Evolutionary conservation across 163 green algal species (phyloP).

Genomic region (Prototheca stagnorum): DNA sequence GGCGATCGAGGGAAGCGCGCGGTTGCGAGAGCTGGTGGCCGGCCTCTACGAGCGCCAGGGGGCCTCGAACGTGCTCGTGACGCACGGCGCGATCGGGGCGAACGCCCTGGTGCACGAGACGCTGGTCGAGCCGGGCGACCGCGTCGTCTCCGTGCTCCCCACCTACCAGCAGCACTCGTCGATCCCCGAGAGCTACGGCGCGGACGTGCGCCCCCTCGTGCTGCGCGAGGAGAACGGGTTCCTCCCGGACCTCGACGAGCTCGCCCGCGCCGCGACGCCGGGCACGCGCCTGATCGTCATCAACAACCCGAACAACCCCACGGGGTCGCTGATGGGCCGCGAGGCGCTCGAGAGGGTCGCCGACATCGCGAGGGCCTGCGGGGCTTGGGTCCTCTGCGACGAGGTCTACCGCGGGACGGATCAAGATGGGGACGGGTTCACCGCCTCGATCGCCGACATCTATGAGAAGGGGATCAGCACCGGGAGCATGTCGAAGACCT

Average conservation of each 20-base stretch:
- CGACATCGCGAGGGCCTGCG: slow-evolving; percentile 1
- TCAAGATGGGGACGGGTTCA: slow-evolving; percentile 6
- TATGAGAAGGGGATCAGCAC: slow-evolving; percentile 32
- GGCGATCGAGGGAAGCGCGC: too few relatives aligned
- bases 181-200: too few relatives aligned
- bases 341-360: slow-evolving; percentile 11
- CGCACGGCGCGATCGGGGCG: too few relatives aligned
- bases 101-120: too few relatives aligned
- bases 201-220: too few relatives aligned
- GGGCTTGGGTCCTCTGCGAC: slow-evolving; percentile 13
- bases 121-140: slow-evolving; percentile 22
- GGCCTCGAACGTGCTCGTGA: too few relatives aligned
- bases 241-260: too few relatives aligned
- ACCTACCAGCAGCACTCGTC: slow-evolving; percentile 31
- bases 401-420: slow-evolving; percentile 37
- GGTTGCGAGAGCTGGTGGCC: too few relatives aligned
- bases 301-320: slow-evolving; percentile 34
- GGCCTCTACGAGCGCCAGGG: too few relatives aligned
- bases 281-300: slow-evolving; percentile 16
- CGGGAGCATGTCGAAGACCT: slow-evolving; percentile 39
- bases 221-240: too few relatives aligned
- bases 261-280: too few relatives aligned
- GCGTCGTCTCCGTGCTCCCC: slow-evolving; percentile 20
- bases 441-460: slow-evolving; percentile 24
- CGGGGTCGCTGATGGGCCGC: slow-evolving; percentile 6